Conservation (phyloP, 2,329 filamentous ascomycete genomes). For the Fusarium clavum region DNA sequence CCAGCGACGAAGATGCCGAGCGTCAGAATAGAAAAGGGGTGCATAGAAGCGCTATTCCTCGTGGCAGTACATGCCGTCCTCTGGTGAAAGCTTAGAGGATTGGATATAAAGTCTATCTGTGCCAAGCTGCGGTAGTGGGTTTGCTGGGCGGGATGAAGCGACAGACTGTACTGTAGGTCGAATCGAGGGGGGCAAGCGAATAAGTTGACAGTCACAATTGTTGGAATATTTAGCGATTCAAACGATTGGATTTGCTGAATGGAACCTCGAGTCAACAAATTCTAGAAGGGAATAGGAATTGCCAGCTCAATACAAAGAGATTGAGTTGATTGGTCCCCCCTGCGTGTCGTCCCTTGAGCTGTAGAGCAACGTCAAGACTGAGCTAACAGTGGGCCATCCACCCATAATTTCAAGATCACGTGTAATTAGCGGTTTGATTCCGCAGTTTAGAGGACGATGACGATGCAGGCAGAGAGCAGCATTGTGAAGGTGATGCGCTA, state of each 20-base stretch:
- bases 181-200: not conserved
- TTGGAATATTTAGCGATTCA: not conserved
- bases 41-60: conserved; percentile 75
- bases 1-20: conserved; percentile 99
- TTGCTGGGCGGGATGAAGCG: conserved; percentile 33
- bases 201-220: not conserved
- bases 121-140: conserved; percentile 42
- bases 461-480: not conserved
- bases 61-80: conserved; percentile 58
- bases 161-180: conserved; percentile 11
- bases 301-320: conserved; percentile 32
- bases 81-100: conserved; percentile 20
- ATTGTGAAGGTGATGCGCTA: not conserved
- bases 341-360: conserved; percentile 31
- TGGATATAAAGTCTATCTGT: conserved; percentile 33
- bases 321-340: conserved; percentile 40
- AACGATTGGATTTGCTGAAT: not conserved
- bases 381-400: conserved; percentile 36
- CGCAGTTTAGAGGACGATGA: conserved; percentile 22
- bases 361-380: conserved; percentile 23
- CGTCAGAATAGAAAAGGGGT: conserved; percentile 96
- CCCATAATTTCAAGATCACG: conserved; percentile 27
- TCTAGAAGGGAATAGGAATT: conserved; percentile 18
- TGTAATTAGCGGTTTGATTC: conserved; percentile 25
- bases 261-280: conserved; percentile 3